These are phyloP conservation scores for Globomyces sp. DNA, from an alignment of 371 early-diverging fungal species.

Conservation along the genomic window DNA sequence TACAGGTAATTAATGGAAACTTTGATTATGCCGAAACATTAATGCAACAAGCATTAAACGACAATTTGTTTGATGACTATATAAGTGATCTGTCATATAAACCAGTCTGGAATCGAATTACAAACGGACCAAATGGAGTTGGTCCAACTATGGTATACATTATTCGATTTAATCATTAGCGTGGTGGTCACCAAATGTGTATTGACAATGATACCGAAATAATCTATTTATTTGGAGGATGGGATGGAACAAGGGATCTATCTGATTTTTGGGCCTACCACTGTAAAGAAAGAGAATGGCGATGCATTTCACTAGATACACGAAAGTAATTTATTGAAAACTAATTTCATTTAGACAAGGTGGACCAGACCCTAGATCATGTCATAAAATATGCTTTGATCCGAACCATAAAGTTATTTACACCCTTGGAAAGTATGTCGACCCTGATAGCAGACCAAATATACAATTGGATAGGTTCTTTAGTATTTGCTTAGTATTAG, in stretches of 20 bases:
- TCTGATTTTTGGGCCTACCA: constrained; percentile 89
- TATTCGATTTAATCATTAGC: no score
- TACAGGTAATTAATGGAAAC: constrained; percentile 53
- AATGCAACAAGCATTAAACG: constrained; percentile 54
- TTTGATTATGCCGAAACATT: constrained; percentile 71
- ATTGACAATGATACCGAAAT: constrained; percentile 69
- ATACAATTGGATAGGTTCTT: constrained; percentile 50
- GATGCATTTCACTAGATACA: constrained; percentile 71
- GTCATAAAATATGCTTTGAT: constrained; percentile 91
- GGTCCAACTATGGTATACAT: constrained; percentile 36
- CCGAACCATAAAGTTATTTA: constrained; percentile 69
- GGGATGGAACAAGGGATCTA: constrained; percentile 87
- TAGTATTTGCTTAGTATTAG: constrained; percentile 19
- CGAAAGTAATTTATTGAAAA: constrained; percentile 44
- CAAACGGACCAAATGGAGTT: constrained; percentile 37
- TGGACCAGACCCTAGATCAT: constrained; percentile 88
- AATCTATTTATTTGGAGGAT: constrained; percentile 95
- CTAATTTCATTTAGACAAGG: constrained; percentile 52
- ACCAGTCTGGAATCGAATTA: constrained; percentile 63
- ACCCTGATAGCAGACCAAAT: constrained; percentile 62
- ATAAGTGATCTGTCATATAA: constrained; percentile 64
- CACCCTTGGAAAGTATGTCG: constrained; percentile 85
- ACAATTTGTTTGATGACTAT: constrained; percentile 68
- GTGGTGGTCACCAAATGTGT: constrained; percentile 98
- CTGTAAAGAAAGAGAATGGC: constrained; percentile 65